Percentiles rank a stretch among this genome's conserved stretches.
These are phyloP conservation scores for Dichomitus squalens DNA, from an alignment of 1,284 basidiomycete species.

Conservation along the genomic window DNA sequence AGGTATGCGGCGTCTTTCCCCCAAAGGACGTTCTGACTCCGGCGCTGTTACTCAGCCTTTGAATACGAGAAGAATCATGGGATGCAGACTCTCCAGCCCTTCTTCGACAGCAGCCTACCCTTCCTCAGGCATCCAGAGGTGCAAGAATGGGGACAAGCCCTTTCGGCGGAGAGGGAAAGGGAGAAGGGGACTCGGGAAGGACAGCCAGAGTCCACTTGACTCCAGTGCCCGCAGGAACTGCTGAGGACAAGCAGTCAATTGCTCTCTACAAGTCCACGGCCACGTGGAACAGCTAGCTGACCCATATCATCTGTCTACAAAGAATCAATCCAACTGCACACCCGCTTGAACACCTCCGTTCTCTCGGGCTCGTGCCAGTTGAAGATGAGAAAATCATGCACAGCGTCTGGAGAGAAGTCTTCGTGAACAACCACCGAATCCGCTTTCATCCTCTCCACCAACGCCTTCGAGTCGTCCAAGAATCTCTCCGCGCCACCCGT, in stretches of 20 bases:
- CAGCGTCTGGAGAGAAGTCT: conserved; percentile 17
- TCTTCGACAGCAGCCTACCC: conserved; percentile 78
- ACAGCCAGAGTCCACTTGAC: background rate
- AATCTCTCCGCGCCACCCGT: conserved; percentile 28
- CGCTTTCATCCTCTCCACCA: conserved; percentile 21
- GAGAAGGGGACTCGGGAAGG: background rate
- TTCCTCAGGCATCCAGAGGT: conserved; percentile 78
- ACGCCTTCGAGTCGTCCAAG: conserved; percentile 25
- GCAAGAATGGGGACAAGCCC: conserved; percentile 69
- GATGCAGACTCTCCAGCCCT: conserved; percentile 57
- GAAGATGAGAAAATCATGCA: conserved; percentile 23
- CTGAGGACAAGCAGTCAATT: too few species aligned
- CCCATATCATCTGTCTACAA: background rate
- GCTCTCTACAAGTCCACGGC: too few species aligned
- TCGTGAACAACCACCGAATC: conserved; percentile 19
- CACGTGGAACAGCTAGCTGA: too few species aligned
- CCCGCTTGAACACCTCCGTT: conserved; percentile 10
- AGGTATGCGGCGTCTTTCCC: conserved; percentile 43
- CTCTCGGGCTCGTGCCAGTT: conserved; percentile 26
- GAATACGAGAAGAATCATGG: conserved; percentile 69
- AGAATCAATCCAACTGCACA: conserved; percentile 15
- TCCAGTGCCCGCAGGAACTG: too few species aligned
- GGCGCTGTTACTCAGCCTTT: conserved; percentile 46
- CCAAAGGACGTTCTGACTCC: background rate
- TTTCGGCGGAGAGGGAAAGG: conserved; percentile 55